phyloP scores from a whole-genome alignment of 257 asterid genomes.

The Jacaranda mimosifolia region DNA sequence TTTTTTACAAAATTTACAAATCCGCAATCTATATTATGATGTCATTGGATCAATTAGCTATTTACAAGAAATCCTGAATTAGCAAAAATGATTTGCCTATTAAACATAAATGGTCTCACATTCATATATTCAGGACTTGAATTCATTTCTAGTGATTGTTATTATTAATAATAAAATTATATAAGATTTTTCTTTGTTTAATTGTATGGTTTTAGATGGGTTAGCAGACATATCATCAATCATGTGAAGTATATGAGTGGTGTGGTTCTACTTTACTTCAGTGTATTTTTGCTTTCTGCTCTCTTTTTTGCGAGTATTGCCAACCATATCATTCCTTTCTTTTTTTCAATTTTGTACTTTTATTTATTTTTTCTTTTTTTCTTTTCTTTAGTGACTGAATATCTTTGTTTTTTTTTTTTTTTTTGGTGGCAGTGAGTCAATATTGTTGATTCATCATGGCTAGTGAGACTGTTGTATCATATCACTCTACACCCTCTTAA shows the following conservation, averaged over 20 bases:
- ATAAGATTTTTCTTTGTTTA: too few relatives aligned
- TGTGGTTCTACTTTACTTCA: slow-evolving; percentile 48
- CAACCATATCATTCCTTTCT: slow-evolving; percentile 72
- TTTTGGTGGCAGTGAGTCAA: background rate
- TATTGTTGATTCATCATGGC: too few relatives aligned
- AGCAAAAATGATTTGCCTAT: slow-evolving; percentile 49
- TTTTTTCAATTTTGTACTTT: slow-evolving; percentile 48
- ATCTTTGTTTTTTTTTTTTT: too few relatives aligned
- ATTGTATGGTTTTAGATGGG: too few relatives aligned
- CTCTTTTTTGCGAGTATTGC: slow-evolving; percentile 58
- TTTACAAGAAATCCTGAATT: background rate
- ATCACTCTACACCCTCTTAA: slow-evolving; percentile 53
- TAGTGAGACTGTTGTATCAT: slow-evolving; percentile 62
- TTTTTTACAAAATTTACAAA: too few relatives aligned
- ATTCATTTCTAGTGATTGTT: slow-evolving; percentile 2
- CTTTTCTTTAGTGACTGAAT: slow-evolving; percentile 18
- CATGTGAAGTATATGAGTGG: slow-evolving; percentile 61
- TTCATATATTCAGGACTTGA: background rate
- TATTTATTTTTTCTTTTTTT: background rate
- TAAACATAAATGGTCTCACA: slow-evolving; percentile 62
- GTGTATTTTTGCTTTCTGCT: slow-evolving; percentile 50
- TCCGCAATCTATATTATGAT: too few relatives aligned
- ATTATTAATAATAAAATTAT: background rate
- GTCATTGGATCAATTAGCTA: too few relatives aligned
- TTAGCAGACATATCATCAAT: slow-evolving; percentile 70